A percentile compares a stretch with the other conserved stretches of the same genome.
phyloP scores from a whole-genome alignment of 1,284 basidiomycete genomes.

The Tylopilus sp. region DNA sequence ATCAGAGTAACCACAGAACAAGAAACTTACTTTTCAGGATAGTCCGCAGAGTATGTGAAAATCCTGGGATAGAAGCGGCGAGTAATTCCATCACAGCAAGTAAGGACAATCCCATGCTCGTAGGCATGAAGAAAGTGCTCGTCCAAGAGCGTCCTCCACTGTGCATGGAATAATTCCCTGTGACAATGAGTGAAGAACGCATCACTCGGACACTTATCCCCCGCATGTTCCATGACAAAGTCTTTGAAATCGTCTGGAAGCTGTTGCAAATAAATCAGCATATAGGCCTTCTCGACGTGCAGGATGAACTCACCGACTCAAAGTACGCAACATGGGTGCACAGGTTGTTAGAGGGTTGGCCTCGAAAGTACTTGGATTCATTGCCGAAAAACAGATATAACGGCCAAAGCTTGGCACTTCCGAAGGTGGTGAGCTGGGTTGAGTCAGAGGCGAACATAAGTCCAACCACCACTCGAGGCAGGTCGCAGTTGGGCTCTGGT shows the following conservation, averaged over 20 bases:
- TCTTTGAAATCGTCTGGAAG: neutral
- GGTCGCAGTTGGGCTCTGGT: neutral
- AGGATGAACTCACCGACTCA: neutral
- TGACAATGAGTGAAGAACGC: neutral
- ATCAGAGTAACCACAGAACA: too few species aligned
- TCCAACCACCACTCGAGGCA: neutral
- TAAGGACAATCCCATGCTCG: conserved; percentile 41
- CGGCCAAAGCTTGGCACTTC: neutral
- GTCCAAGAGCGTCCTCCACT: conserved; percentile 30
- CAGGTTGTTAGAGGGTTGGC: neutral
- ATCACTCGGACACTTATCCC: neutral
- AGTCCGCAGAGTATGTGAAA: conserved; percentile 47
- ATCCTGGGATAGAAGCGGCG: conserved; percentile 40
- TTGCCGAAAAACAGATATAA: neutral
- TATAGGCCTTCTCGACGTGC: too few species aligned
- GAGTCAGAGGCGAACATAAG: neutral
- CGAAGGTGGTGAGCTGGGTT: neutral
- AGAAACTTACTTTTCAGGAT: conserved; percentile 34
- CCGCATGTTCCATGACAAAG: neutral
- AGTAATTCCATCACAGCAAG: conserved; percentile 37
- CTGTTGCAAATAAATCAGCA: neutral
- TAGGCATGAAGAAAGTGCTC: conserved; percentile 43
- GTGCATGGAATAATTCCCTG: neutral
- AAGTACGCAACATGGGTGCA: neutral
- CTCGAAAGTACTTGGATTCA: neutral